Base-by-base conservation (phyloP, 495 filamentous ascomycete species). In the Tuber brumale region DNA sequence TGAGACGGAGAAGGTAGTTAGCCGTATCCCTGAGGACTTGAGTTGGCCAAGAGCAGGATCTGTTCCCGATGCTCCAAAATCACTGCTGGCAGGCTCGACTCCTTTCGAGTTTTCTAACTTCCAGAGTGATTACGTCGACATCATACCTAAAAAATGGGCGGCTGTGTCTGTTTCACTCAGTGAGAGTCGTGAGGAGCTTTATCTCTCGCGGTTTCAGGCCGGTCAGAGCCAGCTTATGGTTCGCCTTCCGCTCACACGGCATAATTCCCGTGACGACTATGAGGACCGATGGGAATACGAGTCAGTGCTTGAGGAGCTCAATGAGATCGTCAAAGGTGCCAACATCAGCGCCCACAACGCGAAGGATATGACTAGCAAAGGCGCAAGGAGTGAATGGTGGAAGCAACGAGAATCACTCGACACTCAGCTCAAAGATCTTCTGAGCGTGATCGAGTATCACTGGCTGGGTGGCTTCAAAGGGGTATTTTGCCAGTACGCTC, bases 391-490 rank as follows among this genome's bases (percentile, higher is more conserved):
- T 42, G 89, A 89, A 48, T 99, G 95, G 95, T 99, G 95, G 95
- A 89, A 88, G 21, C 90, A 91, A 77, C 89, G 95, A 21, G 91
- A 95, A 83, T 86, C 88, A 9, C 86, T 99, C 35, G 94, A 99
- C 83, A 83, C 85, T 23, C 90, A 92, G 5, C 85, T 99, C 70
- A 90, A 89, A 77, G 92, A 92, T 70, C 87, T 98, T 4, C 87
- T 98, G 39, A 85, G 89, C 41, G 95, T 92, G 75, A 93, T 99
- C 61, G 95, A 98, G 81, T 90, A 91, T 72, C 89, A 95, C 51
- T 99, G 95, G 95, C 90, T 99, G 37, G 95, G 95, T 61, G 95
- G 95, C 0, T 99, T 98, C 85, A 89, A 90, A 43, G 93, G 94
- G 35, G 90, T 99, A 0, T 96, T 99, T 83, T 94, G 92, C 9